These are phyloP conservation scores for Tulasnella sp. DNA, from an alignment of 768 basidiomycete species.

Conservation along the genomic window DNA sequence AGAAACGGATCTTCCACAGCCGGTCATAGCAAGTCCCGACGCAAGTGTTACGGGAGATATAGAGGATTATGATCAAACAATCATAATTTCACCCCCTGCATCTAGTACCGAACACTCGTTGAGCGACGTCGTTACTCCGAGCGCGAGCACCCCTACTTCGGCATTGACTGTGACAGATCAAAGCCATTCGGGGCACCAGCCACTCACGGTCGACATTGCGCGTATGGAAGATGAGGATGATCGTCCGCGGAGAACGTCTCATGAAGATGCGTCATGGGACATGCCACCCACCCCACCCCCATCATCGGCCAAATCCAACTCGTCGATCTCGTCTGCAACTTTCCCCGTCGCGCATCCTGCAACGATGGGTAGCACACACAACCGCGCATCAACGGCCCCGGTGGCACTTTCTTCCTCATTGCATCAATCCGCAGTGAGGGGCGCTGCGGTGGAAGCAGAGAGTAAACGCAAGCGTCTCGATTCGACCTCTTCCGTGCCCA, in stretches of 20 bases:
- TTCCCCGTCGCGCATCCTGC: not conserved
- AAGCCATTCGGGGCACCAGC: not conserved
- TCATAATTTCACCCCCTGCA: too few species aligned
- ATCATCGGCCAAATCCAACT: constrained; percentile 2
- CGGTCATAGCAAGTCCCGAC: not conserved
- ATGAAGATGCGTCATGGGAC: not conserved
- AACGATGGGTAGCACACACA: not conserved
- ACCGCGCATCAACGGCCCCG: not conserved
- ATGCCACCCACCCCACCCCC: constrained; percentile 5
- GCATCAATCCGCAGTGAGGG: not conserved
- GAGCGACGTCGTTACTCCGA: too few species aligned
- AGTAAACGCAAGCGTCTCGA: constrained; percentile 2
- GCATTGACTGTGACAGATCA: not conserved
- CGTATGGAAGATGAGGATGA: not conserved
- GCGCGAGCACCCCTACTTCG: not conserved
- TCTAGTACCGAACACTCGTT: too few species aligned
- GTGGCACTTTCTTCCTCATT: not conserved
- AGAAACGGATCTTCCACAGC: too few species aligned
- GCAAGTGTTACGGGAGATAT: not conserved
- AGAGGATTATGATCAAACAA: constrained; percentile 1
- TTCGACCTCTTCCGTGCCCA: constrained; percentile 9
- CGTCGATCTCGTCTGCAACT: not conserved
- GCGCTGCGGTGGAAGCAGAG: not conserved
- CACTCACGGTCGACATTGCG: not conserved
- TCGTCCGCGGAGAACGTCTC: too few species aligned